phyloP scores from a whole-genome alignment of 164 flowering plant genomes.

The Macadamia integrifolia region DNA sequence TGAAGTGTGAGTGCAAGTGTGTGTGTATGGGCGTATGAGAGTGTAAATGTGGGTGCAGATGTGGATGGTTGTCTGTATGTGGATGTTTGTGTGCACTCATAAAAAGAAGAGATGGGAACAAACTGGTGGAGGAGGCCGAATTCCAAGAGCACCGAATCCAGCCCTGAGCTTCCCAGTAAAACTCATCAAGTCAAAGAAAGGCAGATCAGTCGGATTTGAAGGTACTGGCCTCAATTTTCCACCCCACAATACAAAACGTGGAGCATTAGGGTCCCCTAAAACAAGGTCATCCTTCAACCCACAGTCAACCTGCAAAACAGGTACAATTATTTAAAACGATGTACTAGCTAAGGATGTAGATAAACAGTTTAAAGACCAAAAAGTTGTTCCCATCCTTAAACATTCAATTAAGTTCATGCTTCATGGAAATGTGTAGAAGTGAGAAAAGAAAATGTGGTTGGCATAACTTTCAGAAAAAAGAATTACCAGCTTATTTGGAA shows the following conservation, averaged over 20 bases:
- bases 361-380: not conserved
- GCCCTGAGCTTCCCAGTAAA: slow-evolving; percentile 82
- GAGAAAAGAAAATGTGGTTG: not conserved
- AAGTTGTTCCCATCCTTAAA: not conserved
- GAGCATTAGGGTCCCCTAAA: slow-evolving; percentile 87
- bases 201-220: slow-evolving; percentile 68
- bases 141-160: slow-evolving; percentile 84
- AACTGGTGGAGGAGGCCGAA: slow-evolving; percentile 95
- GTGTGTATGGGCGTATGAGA: not conserved
- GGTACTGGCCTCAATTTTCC: slow-evolving; percentile 91
- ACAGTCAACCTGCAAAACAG: slow-evolving; percentile 62
- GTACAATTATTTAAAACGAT: not conserved
- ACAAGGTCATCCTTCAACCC: slow-evolving; percentile 92
- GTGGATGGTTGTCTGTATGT: no score
- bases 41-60: no score
- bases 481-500: no score
- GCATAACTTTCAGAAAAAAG: not conserved
- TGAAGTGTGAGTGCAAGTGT: not conserved
- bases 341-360: not conserved
- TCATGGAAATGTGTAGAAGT: not conserved
- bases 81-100: not conserved
- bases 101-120: slow-evolving; percentile 32
- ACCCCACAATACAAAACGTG: slow-evolving; percentile 83
- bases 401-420: not conserved
- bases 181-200: slow-evolving; percentile 89